Evolutionary conservation across 495 filamentous ascomycete genomes (phyloP), one percentile per base, ranked within the genome.

Genomic region (Bathelium albidoporum): DNA sequence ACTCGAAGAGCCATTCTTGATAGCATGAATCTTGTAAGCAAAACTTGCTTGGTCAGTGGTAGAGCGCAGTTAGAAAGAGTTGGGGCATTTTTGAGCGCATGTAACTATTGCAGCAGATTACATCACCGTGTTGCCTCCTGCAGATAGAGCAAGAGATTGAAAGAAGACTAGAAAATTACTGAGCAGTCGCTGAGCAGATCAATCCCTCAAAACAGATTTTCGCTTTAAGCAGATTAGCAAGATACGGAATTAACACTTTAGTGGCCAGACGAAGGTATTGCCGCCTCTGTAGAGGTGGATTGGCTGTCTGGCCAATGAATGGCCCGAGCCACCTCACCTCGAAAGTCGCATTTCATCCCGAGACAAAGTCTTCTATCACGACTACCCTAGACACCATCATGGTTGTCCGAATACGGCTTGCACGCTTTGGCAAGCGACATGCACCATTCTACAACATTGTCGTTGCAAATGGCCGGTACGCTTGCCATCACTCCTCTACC

Each of bases 401-500:
- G 94, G 95, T 97, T 60, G 80, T 98, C 68, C 88, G 86, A 72
- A 91, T 98, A 73, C 87, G 94, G 59, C 82, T 98, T 69, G 87
- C 94, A 59, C 94, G 94, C 79, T 96, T 97, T 73, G 94, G 95
- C 68, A 88, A 89, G 76, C 84, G 80, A 61, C 89, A 93, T 73
- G 70, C 81, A 29, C 93, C 94, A 2, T 87, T 95, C 72, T 98
- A 95, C 82, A 98, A 98, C 78, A 96, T 98, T 65, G 90, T 97
- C 60, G 90, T 98, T 63, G 82, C 90, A 26, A 92, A 97, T 66
- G 93, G 94, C n/a, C 85, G 93, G 92, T 96, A 83, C 62, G 78
- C 62, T 32, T 62, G 62, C 45, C 45, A 60, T 62, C 64, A 59
- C 61, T 59, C 49, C 49, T 60, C 53, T 26, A 59, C 14, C 34